phyloP scores from a whole-genome alignment of 2,329 filamentous ascomycete genomes.

The Verticillium dahliae region DNA sequence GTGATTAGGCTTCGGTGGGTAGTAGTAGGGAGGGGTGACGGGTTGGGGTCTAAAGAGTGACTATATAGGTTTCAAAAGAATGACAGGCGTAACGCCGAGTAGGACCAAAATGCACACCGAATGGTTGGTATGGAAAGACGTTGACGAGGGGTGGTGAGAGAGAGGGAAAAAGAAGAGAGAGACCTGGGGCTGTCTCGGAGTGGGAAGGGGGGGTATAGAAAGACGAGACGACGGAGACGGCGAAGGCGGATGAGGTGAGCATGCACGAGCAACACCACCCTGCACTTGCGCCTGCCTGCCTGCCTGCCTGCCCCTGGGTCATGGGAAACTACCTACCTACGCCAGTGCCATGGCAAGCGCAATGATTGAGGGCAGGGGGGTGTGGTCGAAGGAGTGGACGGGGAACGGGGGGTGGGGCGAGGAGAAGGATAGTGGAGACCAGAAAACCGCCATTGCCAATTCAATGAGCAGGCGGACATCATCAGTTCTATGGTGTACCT shows the following conservation, averaged over 20 bases:
- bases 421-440: no score
- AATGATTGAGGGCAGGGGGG: no score
- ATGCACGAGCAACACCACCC: not conserved
- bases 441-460: no score
- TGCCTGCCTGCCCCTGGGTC: not conserved
- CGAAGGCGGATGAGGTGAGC: not conserved
- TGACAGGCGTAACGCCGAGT: not conserved
- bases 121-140: not conserved
- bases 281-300: not conserved
- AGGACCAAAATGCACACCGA: conserved; percentile 1
- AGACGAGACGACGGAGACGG: not conserved
- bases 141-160: conserved; percentile 6
- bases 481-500: no score
- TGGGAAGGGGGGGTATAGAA: not conserved
- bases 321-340: no score
- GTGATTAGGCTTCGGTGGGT: not conserved
- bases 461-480: no score
- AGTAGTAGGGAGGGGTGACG: not conserved
- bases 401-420: no score
- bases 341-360: no score
- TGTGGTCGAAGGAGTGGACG: no score
- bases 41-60: conserved; percentile 1
- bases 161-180: not conserved
- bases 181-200: not conserved
- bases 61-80: conserved; percentile 2